Conservation (phyloP, 495 filamentous ascomycete genomes). For the Ascobolus immersus region DNA sequence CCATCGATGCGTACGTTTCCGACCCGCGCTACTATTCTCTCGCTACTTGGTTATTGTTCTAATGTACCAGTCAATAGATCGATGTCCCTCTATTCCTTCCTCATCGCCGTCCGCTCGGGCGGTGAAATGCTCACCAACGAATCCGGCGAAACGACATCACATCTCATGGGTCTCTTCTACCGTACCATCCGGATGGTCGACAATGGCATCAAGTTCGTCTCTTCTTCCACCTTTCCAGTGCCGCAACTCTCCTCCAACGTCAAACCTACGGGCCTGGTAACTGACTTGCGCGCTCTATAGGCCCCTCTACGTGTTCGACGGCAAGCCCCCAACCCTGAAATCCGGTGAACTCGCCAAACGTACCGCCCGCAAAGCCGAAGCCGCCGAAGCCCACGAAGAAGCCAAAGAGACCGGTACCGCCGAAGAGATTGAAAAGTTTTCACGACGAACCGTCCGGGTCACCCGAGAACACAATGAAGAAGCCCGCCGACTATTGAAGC, state of each 20-base stretch:
- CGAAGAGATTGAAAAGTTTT: constrained; percentile 95
- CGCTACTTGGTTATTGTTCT: constrained; percentile 6
- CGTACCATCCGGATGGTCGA: constrained; percentile 93
- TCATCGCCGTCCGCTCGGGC: constrained; percentile 87
- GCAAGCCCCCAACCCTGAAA: constrained; percentile 86
- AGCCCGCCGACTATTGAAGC: constrained; percentile 63
- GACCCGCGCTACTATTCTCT: background rate
- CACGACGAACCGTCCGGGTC: constrained; percentile 78
- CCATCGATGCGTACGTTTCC: constrained; percentile 68
- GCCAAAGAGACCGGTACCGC: constrained; percentile 93
- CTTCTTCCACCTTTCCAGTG: background rate
- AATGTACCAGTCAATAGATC: constrained; percentile 32
- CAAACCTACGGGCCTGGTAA: no score
- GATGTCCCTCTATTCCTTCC: constrained; percentile 97
- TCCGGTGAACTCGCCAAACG: constrained; percentile 87
- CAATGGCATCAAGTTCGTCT: constrained; percentile 63
- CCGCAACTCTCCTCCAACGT: background rate
- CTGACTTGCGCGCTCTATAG: background rate
- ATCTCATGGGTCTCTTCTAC: constrained; percentile 99
- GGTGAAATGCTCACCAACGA: constrained; percentile 90
- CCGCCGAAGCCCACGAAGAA: constrained; percentile 65
- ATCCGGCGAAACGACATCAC: constrained; percentile 81
- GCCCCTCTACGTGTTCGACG: constrained; percentile 92
- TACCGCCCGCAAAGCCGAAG: constrained; percentile 70
- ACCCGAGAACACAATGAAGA: constrained; percentile 88